Conservation (phyloP, 306 rosid species). For the Albizia julibrissin region DNA sequence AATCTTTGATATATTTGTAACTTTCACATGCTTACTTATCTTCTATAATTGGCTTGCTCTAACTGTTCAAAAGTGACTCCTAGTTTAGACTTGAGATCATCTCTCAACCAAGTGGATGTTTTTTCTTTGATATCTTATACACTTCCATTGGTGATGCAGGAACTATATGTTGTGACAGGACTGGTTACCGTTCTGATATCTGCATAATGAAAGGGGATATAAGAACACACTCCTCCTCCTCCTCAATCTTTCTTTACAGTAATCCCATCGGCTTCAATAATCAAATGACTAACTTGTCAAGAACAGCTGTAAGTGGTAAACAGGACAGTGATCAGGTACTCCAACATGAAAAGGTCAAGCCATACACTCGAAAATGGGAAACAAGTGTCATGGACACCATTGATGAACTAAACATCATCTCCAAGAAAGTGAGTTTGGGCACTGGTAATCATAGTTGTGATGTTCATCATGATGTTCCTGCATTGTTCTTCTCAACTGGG, state of each 20-base stretch:
- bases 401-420: constrained; percentile 65
- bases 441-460: constrained; percentile 47
- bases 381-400: constrained; percentile 70
- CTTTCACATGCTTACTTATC: background rate
- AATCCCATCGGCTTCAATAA: constrained; percentile 33
- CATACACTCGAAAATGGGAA: constrained; percentile 97
- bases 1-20: background rate
- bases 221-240: constrained; percentile 67
- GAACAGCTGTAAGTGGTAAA: constrained; percentile 14
- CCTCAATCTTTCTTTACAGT: constrained; percentile 67
- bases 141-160: constrained; percentile 43
- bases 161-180: constrained; percentile 84
- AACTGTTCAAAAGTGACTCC: background rate
- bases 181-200: constrained; percentile 74
- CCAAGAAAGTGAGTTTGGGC: constrained; percentile 44
- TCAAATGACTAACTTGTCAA: constrained; percentile 20
- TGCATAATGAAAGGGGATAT: constrained; percentile 92
- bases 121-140: background rate
- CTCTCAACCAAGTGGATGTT: background rate
- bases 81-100: too few relatives aligned
- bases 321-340: constrained; percentile 37
- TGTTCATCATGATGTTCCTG: constrained; percentile 79
- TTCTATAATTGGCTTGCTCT: background rate
- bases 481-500: constrained; percentile 92
- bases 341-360: constrained; percentile 70